A percentile compares a stretch with the other conserved stretches of the same genome.
phyloP scores from a whole-genome alignment of 2,329 filamentous ascomycete genomes.

The Verticillium nubilum region DNA sequence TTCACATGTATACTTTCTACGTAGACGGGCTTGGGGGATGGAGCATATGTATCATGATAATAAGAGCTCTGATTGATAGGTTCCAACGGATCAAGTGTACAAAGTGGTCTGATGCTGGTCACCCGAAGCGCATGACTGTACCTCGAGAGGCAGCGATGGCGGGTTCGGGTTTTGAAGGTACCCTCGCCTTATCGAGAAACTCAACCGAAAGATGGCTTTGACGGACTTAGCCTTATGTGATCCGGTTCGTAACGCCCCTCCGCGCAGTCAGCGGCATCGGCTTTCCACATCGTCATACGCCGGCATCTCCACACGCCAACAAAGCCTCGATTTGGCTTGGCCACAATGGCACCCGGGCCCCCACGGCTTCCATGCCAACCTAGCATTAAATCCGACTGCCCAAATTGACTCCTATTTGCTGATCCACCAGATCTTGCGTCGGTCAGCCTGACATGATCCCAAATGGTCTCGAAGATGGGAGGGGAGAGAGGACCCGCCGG shows the following conservation, averaged over 20 bases:
- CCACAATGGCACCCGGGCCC: too few species aligned
- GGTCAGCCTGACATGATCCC: background rate
- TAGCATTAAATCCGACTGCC: background rate
- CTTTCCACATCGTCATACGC: too few species aligned
- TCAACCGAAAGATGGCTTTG: too few species aligned
- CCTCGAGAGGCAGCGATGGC: too few species aligned
- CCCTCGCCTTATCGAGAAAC: too few species aligned
- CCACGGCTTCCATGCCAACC: background rate
- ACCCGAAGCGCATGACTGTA: too few species aligned
- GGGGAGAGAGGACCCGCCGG: background rate
- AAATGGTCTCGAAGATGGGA: background rate
- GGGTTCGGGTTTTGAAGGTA: too few species aligned
- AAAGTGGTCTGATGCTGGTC: background rate
- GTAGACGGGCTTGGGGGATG: background rate
- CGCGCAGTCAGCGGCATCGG: too few species aligned
- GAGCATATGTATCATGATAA: background rate
- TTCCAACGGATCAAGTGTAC: background rate
- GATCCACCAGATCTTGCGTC: background rate
- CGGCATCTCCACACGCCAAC: too few species aligned
- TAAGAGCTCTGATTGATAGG: background rate
- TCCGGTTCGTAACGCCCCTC: too few species aligned
- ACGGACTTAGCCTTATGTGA: too few species aligned
- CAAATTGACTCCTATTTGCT: background rate
- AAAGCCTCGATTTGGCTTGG: too few species aligned
- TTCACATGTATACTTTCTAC: background rate